Percentiles rank a stretch among this genome's conserved stretches.
These are phyloP conservation scores for Globisporangium cystogenes DNA, from an alignment of 352 stramenopile species.

Conservation along the genomic window DNA sequence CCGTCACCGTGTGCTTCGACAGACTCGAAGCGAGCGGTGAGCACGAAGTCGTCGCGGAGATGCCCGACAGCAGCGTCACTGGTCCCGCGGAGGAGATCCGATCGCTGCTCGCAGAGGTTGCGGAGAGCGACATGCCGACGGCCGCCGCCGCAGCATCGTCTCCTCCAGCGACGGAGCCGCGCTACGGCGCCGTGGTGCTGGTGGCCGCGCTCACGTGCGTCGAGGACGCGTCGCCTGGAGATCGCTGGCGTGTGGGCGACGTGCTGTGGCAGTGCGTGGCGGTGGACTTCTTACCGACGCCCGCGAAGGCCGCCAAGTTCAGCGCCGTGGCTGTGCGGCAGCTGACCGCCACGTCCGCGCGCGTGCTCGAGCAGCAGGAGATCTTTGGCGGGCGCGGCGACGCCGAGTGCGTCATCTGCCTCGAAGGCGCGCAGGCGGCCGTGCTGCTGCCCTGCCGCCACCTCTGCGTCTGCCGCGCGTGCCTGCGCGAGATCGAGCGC, in stretches of 20 bases:
- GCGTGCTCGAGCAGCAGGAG: constrained; percentile 41
- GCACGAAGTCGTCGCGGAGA: constrained; percentile 2
- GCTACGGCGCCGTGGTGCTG: constrained; percentile 27
- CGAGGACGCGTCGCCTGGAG: not conserved
- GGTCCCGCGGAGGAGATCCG: constrained; percentile 7
- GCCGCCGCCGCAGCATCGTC: not conserved
- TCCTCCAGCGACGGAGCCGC: constrained; percentile 2
- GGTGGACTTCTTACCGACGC: constrained; percentile 58
- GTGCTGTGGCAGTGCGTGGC: constrained; percentile 42
- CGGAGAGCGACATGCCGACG: constrained; percentile 9
- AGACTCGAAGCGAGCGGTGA: constrained; percentile 10
- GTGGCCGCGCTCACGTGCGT: constrained; percentile 16
- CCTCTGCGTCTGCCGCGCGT: constrained; percentile 56
- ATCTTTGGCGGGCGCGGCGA: constrained; percentile 36
- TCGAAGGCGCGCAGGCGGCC: constrained; percentile 33
- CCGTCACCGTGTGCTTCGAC: no score
- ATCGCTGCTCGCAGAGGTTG: constrained; percentile 10
- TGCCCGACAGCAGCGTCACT: constrained; percentile 4
- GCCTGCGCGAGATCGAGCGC: constrained; percentile 64
- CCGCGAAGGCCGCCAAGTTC: constrained; percentile 19
- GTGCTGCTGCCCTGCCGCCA: constrained; percentile 62
- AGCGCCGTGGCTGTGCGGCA: constrained; percentile 41
- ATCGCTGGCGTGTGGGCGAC: not conserved
- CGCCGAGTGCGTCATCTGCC: constrained; percentile 64
- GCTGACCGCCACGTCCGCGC: constrained; percentile 31